Evolutionary conservation across 768 basidiomycete genomes (phyloP), one percentile per base, ranked within the genome.

Genomic region (Lepiota brunneoincarnata): DNA sequence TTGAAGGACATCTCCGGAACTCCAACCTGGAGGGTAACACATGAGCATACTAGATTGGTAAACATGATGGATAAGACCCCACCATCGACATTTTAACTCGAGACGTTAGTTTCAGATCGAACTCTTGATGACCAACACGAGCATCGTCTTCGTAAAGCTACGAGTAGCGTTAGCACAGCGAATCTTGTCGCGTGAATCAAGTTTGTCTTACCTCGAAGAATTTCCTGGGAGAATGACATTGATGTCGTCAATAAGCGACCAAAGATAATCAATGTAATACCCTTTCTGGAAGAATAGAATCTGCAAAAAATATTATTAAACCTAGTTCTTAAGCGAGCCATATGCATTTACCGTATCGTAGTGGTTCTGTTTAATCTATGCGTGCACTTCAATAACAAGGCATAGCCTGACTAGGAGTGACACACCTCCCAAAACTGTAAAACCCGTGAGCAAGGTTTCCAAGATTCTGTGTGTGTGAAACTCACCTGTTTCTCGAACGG

Each of bases 41-140:
- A 39, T 44, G 36, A 44, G 39, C 26, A 35, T 39, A 40, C 38
- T 41, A 49, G n/a, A n/a, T n/a, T 36, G 35, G 42, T 6, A 53
- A 12, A 20, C 14, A 23, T 41, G 15, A 9, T 14, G n/a, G 36
- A n/a, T 31, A 10, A 10, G 35, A 6, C 61, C 77, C 37, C 37
- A 91, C 96, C 96, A 99, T 99, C 57, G 87, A 93, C 97, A 99
- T 99, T 71, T 98, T 98, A 42, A 98, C 97, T 57, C 97, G 76
- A 51, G 87, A 78, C 0, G 91, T 93, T 34, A 93, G 76, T 64
- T 99, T 98, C 54, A 99, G 73, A 62, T 98, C 97, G 65, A 99
- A 99, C 51, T 95, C 86, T 62, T 86, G 87, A 67, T 98, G 93
- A 1, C 97, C 97, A 47, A 93, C 81, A 11, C 88, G 79, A 1